Evolutionary conservation across 2,329 filamentous ascomycete genomes (phyloP), one percentile per base, ranked within the genome.

Genomic region (Phaeosphaeria sp.): DNA sequence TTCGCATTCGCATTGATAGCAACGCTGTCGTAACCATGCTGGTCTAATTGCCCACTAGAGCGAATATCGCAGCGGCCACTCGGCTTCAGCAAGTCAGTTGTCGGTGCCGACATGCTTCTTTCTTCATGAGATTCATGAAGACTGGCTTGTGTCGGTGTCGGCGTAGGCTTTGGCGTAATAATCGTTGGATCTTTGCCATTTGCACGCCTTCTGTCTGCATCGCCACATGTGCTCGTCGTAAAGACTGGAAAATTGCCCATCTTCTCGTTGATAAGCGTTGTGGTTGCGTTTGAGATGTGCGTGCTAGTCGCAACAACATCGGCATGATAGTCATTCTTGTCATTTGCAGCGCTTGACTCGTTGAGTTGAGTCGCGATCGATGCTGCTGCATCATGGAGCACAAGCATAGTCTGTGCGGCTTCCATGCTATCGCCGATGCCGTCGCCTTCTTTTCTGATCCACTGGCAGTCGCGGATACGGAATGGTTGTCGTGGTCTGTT

Each of bases 381-480:
- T 46, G 56, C 53, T 15, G 42, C 52, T 7, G 46, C 50, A 17
- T 52, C 46, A 13, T 21, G 49, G n/a, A 52, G 36, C 25, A 59
- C 54, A 43, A 67, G 51, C 15, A 42, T 44, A 46, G 58, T 62
- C 43, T 64, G 62, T 10, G 64, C 59, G 13, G 63, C 54, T 30
- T 65, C 54, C 48, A 62, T 62, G 6, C 52, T 55, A 33, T 68
- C 62, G 1, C 59, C 56, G 9, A 60, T 57, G 13, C 41, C 55
- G 51, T 65, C 58, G 25, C 65, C 68, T 63, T 72, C 60, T 54
- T 68, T 67, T 41, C 62, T 60, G 36, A 68, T 56, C 62, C 59
- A 71, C 50, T 69, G 66, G 20, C 60, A 63, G 47, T 51, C 22
- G 48, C 54, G 41, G 44, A 51, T 39, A 25, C 22, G 47, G 25